Base-by-base conservation (phyloP, 768 basidiomycete genomes). In the Lentinula lateritia region DNA sequence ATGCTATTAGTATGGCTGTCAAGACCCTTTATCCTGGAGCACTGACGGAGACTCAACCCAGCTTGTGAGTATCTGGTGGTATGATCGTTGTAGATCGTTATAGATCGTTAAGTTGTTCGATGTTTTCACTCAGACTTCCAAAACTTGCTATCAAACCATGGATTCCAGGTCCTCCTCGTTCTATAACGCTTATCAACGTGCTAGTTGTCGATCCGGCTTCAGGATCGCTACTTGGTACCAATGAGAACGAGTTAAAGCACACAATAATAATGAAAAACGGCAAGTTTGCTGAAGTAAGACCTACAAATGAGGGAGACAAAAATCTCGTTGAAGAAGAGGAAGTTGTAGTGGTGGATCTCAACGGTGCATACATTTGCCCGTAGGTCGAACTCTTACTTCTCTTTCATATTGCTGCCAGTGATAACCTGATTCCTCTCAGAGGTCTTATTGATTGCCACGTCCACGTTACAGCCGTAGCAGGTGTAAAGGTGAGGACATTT, bases 361-460 rank as follows among this genome's bases (percentile, higher is more conserved):
- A 70, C 18, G 76, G 76, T 1, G 67, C 66, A n/a, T 78, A 67
- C 58, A 52, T 78, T 9, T 80, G 73, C 62, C 78, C 78, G 71
- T 73, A 58, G 54, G 72, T 67, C 53, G 7, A 7, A 43, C 5
- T 23, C 10, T 57, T 13, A n/a, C 12, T 34, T 10, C 10, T 48
- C 35, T 54, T 5, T 12, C 55, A 28, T n/a, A 3, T 39, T 20
- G 18, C 10, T 8, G 12, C 13, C 34, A 8, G 32, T 18, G 9
- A 36, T 16, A 16, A 16, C 58, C n/a, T 18, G 43, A 15, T 7
- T 3, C 20, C 34, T 38, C 2, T 13, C 43, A 73, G 72, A 18
- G 78, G 78, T 2, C 67, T 78, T n/a, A 76, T 80, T 53, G 78
- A 80, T 66, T 73, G 73, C 48, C 78, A 80, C 68, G 78, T 78